Evolutionary conservation across 1,139 yeast species (phyloP), one percentile per base, ranked within the genome.

Genomic region (Yarrowia galli): DNA sequence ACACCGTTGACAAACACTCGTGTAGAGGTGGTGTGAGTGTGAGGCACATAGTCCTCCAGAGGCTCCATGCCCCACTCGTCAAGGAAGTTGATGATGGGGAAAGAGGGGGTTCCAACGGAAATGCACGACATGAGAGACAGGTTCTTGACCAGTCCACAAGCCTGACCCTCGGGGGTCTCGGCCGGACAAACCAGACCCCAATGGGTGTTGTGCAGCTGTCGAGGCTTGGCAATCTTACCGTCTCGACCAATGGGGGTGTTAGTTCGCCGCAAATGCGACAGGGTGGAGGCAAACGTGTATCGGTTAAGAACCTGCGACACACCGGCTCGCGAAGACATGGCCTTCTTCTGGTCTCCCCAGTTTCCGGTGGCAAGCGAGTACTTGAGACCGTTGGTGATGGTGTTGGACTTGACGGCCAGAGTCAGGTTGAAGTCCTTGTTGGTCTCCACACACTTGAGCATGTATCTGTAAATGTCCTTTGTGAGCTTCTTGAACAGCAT

Each of bases 11-110:
- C 97, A 78, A 96, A 95, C 69, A 96, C 95, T 79, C 97, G 87
- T 3, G 98, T 93, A 28, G 97, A 91, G 76, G 91, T 92, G 63
- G 96, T 96, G 67, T 93, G 88, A 72, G 92, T 92, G 69, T 92
- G 92, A 48, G 99, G 98, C 69, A 91, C 95, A 78, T 92, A 95
- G 77, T 93, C 98, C 77, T 95, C 97, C 75, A 95, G 84, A 22
- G 98, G 97, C 78, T 95, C 98, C 92, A 96, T 89, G 79, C 99
- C 99, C 98, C 98, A 96, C 82, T 96, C 99, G 79, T 95, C 97
- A 80, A 95, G 84, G 80, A 93, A 91, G 76, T 91, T 91, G 72
- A 90, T 85, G 76, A 95, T 93, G 53, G 98, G 98, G 77, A 92
- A 97, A 48, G 97, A 91, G n/a, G 96, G 92, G 13, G 97, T 87